Evolutionary conservation across 1,139 yeast species (phyloP).

Genomic region (Protomyces inouyei): DNA sequence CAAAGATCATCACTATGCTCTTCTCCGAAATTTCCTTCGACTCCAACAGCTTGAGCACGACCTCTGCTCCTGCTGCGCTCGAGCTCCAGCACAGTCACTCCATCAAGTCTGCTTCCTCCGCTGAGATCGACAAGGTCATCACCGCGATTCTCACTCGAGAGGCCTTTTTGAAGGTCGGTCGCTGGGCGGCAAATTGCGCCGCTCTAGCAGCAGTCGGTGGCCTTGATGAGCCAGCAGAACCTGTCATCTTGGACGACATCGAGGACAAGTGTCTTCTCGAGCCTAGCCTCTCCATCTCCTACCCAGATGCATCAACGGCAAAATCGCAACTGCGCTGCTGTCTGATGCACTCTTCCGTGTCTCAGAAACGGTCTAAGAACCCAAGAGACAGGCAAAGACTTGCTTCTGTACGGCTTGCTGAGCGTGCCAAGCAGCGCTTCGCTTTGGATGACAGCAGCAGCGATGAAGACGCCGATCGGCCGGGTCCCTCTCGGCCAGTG

Average conservation of each 20-base stretch:
- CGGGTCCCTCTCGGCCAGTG: too few relatives aligned
- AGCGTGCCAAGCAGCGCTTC: background rate
- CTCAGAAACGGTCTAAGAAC: too few relatives aligned
- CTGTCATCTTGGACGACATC: background rate
- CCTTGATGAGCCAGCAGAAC: background rate
- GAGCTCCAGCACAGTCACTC: too few relatives aligned
- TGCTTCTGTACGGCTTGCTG: background rate
- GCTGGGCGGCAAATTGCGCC: background rate
- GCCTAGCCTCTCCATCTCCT: background rate
- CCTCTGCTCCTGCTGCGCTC: too few relatives aligned
- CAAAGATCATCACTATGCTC: too few relatives aligned
- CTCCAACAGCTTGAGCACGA: too few relatives aligned
- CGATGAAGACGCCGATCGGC: background rate
- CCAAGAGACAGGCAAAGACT: background rate
- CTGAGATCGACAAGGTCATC: too few relatives aligned
- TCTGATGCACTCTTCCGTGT: too few relatives aligned
- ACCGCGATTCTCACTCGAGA: too few relatives aligned
- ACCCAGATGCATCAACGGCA: background rate
- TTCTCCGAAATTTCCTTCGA: too few relatives aligned
- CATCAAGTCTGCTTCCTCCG: too few relatives aligned
- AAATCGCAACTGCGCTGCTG: too few relatives aligned
- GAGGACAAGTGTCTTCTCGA: background rate
- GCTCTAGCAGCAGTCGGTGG: background rate
- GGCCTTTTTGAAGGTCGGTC: background rate
- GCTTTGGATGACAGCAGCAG: background rate